Evolutionary conservation across 2,329 filamentous ascomycete genomes (phyloP), one percentile per base, ranked within the genome.

Genomic region (Penicillium sp.): DNA sequence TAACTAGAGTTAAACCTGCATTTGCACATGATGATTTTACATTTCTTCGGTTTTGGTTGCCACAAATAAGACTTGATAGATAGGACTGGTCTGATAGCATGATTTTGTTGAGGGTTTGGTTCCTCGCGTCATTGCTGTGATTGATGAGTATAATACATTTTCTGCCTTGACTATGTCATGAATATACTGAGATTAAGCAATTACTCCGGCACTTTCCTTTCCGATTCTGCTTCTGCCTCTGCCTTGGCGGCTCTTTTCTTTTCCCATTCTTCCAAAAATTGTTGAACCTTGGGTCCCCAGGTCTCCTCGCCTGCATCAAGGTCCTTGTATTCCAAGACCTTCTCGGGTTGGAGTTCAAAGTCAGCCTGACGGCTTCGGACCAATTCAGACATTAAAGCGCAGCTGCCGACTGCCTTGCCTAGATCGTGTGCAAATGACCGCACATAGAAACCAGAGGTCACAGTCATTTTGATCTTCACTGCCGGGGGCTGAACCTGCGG

Each of bases 371-470:
- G 78, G 3, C 79, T 84, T 37, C 92, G 82, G 39, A 84, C 76
- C 13, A 98, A 76, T 52, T 84, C 80, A 14, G 85, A 79, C 90
- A 98, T 96, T 49, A 92, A 73, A 22, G 77, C 92, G 15, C 85
- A 80, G 9, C 87, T 94, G 35, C 77, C 80, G 10, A 95, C 74
- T 51, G 86, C 87, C 49, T 80, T 72, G 14, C 90, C 92, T 3
- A 98, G 74, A 56, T 98, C 92, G 60, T 96, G 88, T 54, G 87
- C 89, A 51, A 98, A 79, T 41, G 85, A 93, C 46, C 92, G 84
- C 10, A 98, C 89, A 63, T 98, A 98, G 72, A 95, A 98, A 26
- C 92, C 92, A 0, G 88, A 94, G 2, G 88, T 88, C 35, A 95
- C 90, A 0, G 85, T 94, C 78, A 98, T 87, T 40, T 84, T 81